Evolutionary conservation across 768 basidiomycete genomes (phyloP), one percentile per base, ranked within the genome.

Genomic region (Tubosaeta sp.): DNA sequence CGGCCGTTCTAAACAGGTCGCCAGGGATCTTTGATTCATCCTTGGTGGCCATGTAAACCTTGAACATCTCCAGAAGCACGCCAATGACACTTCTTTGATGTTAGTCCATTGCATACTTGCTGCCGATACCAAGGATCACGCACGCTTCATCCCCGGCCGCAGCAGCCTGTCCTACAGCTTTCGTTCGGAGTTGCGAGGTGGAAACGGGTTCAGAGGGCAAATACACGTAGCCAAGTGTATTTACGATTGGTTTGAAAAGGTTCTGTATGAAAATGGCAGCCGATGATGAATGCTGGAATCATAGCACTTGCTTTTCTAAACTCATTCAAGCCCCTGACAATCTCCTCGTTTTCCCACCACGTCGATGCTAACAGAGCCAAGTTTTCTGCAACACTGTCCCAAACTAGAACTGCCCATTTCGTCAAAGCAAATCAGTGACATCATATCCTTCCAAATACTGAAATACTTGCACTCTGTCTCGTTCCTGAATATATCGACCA

Each of bases 341-440:
- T 72, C 25, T 71, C 75, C 30, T 69, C 72, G 61, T 91, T 72
- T 67, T 95, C 93, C 87, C 90, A 96, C 88, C 92, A 96, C 3
- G 82, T 79, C 7, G 75, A 77, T 10, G 73, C 64, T 27, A 96
- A 67, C 31, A 71, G 66, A 24, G 62, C 58, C 44, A 97, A 67
- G 45, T 76, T 82, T 11, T 73, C 71, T 4, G 76, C 69, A 42
- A 94, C 82, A 49, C 81, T 81, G 44, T 80, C 73, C 91, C 89
- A 94, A 14, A 95, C 90, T 53, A 91, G 75, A 69, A 84, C 92
- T 92, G 59, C 10, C 36, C 43, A 50, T 21, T 52, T 22, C 56
- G 49, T 43, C 32, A 31, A 36, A 22, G 27, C 43, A 44, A 16
- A 11, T 57, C 11, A 46, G 48, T 19, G 7, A 24, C 39, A 30